Percentiles rank a stretch among this genome's conserved stretches.
Conservation (phyloP, 345 rosid genomes). For the Balakata baccata region DNA sequence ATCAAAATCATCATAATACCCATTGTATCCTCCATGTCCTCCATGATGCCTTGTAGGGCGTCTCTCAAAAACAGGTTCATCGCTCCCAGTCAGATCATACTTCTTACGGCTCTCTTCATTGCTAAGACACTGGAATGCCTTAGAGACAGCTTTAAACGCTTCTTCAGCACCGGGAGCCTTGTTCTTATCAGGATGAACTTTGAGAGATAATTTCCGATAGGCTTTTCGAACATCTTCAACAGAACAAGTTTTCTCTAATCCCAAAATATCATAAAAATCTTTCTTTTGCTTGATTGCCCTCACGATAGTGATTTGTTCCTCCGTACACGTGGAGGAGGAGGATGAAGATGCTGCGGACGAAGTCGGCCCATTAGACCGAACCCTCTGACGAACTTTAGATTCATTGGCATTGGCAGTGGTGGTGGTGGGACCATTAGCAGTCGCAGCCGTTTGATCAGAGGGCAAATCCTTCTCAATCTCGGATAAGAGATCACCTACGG, state of each 20-base stretch:
- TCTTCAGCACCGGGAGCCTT: slow-evolving; percentile 94
- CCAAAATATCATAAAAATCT: slow-evolving; percentile 80
- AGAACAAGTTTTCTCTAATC: slow-evolving; percentile 58
- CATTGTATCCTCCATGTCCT: slow-evolving; percentile 45
- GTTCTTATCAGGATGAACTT: slow-evolving; percentile 95
- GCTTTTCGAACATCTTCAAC: slow-evolving; percentile 85
- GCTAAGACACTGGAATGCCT: slow-evolving; percentile 91
- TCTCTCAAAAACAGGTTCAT: slow-evolving; percentile 59
- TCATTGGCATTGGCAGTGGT: slow-evolving; percentile 27
- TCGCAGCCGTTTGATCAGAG: slow-evolving; percentile 17
- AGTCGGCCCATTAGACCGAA: slow-evolving; percentile 32
- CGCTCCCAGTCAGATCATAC: slow-evolving; percentile 73
- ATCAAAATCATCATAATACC: slow-evolving; percentile 76
- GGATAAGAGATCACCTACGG: slow-evolving; percentile 59
- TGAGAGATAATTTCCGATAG: slow-evolving; percentile 76
- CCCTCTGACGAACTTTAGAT: slow-evolving; percentile 49
- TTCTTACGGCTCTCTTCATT: slow-evolving; percentile 59
- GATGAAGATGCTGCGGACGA: slow-evolving; percentile 41
- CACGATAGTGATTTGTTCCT: slow-evolving; percentile 73
- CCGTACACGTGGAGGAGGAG: slow-evolving; percentile 38
- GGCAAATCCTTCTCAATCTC: slow-evolving; percentile 28
- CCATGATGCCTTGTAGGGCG: slow-evolving; percentile 40
- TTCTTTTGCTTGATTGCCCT: slow-evolving; percentile 73
- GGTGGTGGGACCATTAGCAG: slow-evolving; percentile 23
- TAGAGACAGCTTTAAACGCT: slow-evolving; percentile 76